phyloP scores from a whole-genome alignment of 352 stramenopile species.

The Phytophthora sp. region DNA sequence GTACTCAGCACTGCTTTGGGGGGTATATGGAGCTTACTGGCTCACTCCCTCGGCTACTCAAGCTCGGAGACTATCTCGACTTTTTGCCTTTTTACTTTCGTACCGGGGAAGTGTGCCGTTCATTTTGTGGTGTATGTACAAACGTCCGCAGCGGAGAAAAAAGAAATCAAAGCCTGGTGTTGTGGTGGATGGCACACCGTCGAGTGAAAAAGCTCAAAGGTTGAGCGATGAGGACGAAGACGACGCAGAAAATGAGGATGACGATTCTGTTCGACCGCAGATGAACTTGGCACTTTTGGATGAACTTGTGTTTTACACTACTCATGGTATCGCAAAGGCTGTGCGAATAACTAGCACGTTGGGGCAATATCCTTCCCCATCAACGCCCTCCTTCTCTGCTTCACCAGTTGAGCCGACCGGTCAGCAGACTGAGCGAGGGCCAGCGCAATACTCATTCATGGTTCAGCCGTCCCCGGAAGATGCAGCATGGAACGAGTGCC shows the following conservation, averaged over 20 bases:
- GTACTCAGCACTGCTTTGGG: constrained; percentile 73
- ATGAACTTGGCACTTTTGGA: constrained; percentile 81
- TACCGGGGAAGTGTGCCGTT: constrained; percentile 76
- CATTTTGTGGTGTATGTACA: constrained; percentile 79
- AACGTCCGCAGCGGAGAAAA: constrained; percentile 29
- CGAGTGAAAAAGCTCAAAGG: not conserved
- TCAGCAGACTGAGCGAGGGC: constrained; percentile 11
- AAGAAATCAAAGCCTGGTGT: constrained; percentile 23
- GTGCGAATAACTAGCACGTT: constrained; percentile 40
- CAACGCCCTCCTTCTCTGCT: not conserved
- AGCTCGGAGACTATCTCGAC: constrained; percentile 47
- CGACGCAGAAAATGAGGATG: constrained; percentile 38
- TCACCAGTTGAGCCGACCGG: not conserved
- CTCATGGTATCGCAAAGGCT: constrained; percentile 69
- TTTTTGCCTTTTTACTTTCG: constrained; percentile 76
- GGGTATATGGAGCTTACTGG: constrained; percentile 73
- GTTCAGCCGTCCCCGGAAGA: constrained; percentile 43
- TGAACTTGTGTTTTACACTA: constrained; percentile 83
- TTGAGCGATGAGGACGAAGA: constrained; percentile 32
- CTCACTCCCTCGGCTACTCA: constrained; percentile 35
- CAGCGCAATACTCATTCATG: constrained; percentile 47
- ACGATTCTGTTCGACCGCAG: constrained; percentile 71
- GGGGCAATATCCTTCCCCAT: constrained; percentile 16
- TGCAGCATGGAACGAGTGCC: constrained; percentile 51
- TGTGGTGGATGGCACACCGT: constrained; percentile 23